Evolutionary conservation across 2,329 filamentous ascomycete species (phyloP).

Genomic region (Aspergillus costaricaensis): DNA sequence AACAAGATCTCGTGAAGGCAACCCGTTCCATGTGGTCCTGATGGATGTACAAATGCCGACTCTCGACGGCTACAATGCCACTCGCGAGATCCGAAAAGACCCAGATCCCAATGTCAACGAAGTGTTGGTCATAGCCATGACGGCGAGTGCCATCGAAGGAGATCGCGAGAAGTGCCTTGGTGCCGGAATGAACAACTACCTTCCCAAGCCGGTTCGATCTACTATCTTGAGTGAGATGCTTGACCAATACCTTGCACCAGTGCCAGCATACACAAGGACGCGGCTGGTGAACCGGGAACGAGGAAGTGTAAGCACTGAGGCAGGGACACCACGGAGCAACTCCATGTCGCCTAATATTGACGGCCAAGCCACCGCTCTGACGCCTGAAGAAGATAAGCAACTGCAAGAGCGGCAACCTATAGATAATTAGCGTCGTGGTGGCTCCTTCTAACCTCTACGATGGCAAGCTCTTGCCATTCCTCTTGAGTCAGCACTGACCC

Average conservation of each 20-base stretch:
- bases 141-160: conserved; percentile 88
- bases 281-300: conserved; percentile 34
- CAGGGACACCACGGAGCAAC: conserved; percentile 24
- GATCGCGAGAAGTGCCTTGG: conserved; percentile 95
- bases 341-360: conserved; percentile 22
- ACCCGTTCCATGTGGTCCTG: conserved; percentile 83
- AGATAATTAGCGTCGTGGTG: background rate
- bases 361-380: conserved; percentile 15
- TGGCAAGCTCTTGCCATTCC: background rate
- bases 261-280: conserved; percentile 39
- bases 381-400: conserved; percentile 21
- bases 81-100: conserved; percentile 77
- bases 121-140: conserved; percentile 96
- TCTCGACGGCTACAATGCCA: conserved; percentile 89
- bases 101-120: conserved; percentile 73
- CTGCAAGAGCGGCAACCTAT: background rate
- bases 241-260: conserved; percentile 63
- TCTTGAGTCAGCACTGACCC: background rate
- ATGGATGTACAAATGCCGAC: conserved; percentile 99
- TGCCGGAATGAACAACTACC: conserved; percentile 95
- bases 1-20: conserved; percentile 67
- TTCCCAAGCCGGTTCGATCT: conserved; percentile 91
- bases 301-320: conserved; percentile 31
- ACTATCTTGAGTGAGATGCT: conserved; percentile 84
- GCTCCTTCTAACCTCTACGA: too few species aligned